A percentile compares a stretch with the other conserved stretches of the same genome.
Conservation (phyloP, 2,329 filamentous ascomycete genomes). For the Periconia sp. region DNA sequence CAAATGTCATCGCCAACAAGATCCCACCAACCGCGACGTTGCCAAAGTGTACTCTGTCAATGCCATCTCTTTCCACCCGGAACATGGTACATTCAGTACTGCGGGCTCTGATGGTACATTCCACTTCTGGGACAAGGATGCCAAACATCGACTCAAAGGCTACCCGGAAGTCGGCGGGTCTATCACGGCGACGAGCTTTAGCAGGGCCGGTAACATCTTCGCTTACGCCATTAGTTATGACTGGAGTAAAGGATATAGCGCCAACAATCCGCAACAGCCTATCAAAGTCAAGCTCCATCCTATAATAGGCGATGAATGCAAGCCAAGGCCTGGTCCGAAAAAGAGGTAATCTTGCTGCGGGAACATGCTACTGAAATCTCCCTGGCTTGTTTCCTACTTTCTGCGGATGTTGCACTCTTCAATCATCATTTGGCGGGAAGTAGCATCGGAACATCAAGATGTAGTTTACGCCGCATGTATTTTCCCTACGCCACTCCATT, state of each 20-base stretch:
- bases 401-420: neutral
- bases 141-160: constrained; percentile 62
- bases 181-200: constrained; percentile 92
- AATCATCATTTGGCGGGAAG: neutral
- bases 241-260: constrained; percentile 90
- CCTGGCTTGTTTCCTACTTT: neutral
- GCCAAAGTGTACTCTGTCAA: constrained; percentile 95
- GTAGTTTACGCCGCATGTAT: neutral
- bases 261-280: constrained; percentile 67
- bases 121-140: constrained; percentile 83
- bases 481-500: no score
- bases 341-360: constrained; percentile 43
- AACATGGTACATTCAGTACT: constrained; percentile 97
- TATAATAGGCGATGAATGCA: constrained; percentile 52
- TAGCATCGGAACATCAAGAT: neutral
- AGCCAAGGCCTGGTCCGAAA: constrained; percentile 50
- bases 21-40: constrained; percentile 62
- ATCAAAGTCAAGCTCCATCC: constrained; percentile 56
- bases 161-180: constrained; percentile 67
- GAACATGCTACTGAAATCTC: neutral
- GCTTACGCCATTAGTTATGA: constrained; percentile 84
- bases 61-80: constrained; percentile 94
- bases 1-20: constrained; percentile 92
- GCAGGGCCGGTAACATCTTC: constrained; percentile 69
- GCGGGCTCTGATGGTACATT: constrained; percentile 95